phyloP scores from a whole-genome alignment of 306 rosid species.

The Morella rubra region DNA sequence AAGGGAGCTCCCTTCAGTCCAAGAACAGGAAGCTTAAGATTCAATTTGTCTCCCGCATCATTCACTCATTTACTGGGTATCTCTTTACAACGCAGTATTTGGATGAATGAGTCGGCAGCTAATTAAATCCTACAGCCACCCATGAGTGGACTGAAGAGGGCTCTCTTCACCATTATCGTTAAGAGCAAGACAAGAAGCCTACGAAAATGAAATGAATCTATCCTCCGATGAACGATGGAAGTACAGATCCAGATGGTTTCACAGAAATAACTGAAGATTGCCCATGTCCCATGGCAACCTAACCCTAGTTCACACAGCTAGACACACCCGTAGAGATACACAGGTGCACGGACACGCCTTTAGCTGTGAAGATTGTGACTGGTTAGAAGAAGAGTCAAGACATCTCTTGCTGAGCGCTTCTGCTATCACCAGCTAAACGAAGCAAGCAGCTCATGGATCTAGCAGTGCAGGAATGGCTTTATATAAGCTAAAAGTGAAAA shows the following conservation, averaged over 20 bases:
- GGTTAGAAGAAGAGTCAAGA: not conserved
- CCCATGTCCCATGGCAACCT: constrained; percentile 1
- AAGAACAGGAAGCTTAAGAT: constrained; percentile 74
- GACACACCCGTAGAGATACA: not conserved
- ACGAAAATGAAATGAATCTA: not conserved
- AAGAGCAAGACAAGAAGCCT: not conserved
- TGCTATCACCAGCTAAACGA: not conserved
- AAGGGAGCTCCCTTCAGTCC: constrained; percentile 99
- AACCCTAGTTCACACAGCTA: not conserved
- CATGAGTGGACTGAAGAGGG: constrained; percentile 93
- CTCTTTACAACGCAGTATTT: constrained; percentile 52
- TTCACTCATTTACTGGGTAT: constrained; percentile 77
- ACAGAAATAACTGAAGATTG: not conserved
- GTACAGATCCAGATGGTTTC: constrained; percentile 19
- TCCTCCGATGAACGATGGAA: not conserved
- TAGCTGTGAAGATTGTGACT: not conserved
- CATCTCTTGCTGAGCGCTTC: not conserved
- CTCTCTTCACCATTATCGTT: constrained; percentile 44
- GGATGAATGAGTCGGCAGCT: constrained; percentile 99
- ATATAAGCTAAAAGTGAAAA: constrained; percentile 39
- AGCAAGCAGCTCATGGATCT: constrained; percentile 22
- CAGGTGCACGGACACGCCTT: not conserved
- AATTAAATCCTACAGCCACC: constrained; percentile 57
- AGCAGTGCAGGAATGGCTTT: constrained; percentile 31
- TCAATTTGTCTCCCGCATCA: constrained; percentile 91